Evolutionary conservation across 2,329 filamentous ascomycete genomes (phyloP).

Genomic region (Fusarium pseudocircinatum): DNA sequence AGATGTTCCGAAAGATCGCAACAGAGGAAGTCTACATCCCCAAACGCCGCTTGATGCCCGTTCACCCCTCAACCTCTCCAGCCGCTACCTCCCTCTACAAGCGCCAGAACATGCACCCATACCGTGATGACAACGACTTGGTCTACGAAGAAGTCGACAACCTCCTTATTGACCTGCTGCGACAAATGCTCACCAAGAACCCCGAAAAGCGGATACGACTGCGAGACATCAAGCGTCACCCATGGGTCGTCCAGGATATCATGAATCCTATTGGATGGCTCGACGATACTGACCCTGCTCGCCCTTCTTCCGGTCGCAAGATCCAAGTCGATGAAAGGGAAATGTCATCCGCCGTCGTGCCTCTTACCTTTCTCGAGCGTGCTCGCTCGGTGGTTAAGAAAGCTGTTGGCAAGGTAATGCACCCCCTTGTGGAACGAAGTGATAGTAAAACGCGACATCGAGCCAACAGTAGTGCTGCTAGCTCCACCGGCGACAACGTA

Average conservation of each 20-base stretch:
- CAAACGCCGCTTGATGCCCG: conserved; percentile 79
- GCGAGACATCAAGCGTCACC: conserved; percentile 91
- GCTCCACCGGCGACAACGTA: conserved; percentile 68
- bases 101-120: conserved; percentile 70
- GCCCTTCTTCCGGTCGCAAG: conserved; percentile 79
- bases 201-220: conserved; percentile 88
- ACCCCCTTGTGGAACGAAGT: conserved; percentile 66
- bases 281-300: conserved; percentile 90
- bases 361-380: conserved; percentile 86
- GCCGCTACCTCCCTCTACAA: conserved; percentile 64
- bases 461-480: conserved; percentile 71
- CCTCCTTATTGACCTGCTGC: conserved; percentile 79
- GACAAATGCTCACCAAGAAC: conserved; percentile 86
- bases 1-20: conserved; percentile 90
- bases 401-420: conserved; percentile 70
- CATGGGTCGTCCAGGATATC: conserved; percentile 86
- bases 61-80: conserved; percentile 68
- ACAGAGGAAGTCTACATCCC: conserved; percentile 94
- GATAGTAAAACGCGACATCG: conserved; percentile 64
- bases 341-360: conserved; percentile 88
- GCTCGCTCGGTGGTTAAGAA: conserved; percentile 82
- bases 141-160: conserved; percentile 88
- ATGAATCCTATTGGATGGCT: conserved; percentile 82
- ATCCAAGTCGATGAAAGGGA: conserved; percentile 94
- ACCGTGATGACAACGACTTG: conserved; percentile 80